These are phyloP conservation scores for Penicillium herquei DNA, from an alignment of 495 filamentous ascomycete species.

Conservation along the genomic window DNA sequence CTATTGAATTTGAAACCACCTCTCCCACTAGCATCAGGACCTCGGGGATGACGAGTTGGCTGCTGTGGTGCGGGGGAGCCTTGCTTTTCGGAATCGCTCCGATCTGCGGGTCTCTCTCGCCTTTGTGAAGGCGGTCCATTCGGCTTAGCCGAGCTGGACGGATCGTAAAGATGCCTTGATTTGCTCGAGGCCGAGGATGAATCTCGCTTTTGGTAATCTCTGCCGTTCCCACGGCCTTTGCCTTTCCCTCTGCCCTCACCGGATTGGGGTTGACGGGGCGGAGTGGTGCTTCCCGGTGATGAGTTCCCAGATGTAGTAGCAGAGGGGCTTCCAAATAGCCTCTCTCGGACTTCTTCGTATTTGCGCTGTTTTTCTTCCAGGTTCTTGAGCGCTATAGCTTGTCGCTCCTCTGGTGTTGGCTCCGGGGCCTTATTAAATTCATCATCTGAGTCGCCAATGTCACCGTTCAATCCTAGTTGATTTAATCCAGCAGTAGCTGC, in stretches of 20 bases:
- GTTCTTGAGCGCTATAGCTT: slow-evolving; percentile 69
- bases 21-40: slow-evolving; percentile 72
- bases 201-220: slow-evolving; percentile 44
- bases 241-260: slow-evolving; percentile 40
- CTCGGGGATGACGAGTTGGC: slow-evolving; percentile 66
- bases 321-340: slow-evolving; percentile 69
- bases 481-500: slow-evolving; percentile 58
- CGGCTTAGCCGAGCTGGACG: slow-evolving; percentile 61
- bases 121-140: slow-evolving; percentile 53
- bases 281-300: slow-evolving; percentile 61
- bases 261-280: slow-evolving; percentile 49
- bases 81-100: slow-evolving; percentile 40
- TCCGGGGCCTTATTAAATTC: slow-evolving; percentile 53
- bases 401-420: slow-evolving; percentile 68
- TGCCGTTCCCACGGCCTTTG: slow-evolving; percentile 36
- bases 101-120: slow-evolving; percentile 43
- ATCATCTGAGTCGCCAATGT: slow-evolving; percentile 68
- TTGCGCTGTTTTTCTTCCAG: slow-evolving; percentile 83
- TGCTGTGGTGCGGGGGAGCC: slow-evolving; percentile 43
- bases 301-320: slow-evolving; percentile 49
- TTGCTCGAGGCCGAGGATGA: slow-evolving; percentile 44
- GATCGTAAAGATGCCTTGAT: slow-evolving; percentile 68
- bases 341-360: slow-evolving; percentile 80
- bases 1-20: slow-evolving; percentile 67
- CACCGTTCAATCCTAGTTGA: slow-evolving; percentile 51